Evolutionary conservation across 169 alveolate genomes (phyloP).

Genomic region (Eimeria tenella): DNA sequence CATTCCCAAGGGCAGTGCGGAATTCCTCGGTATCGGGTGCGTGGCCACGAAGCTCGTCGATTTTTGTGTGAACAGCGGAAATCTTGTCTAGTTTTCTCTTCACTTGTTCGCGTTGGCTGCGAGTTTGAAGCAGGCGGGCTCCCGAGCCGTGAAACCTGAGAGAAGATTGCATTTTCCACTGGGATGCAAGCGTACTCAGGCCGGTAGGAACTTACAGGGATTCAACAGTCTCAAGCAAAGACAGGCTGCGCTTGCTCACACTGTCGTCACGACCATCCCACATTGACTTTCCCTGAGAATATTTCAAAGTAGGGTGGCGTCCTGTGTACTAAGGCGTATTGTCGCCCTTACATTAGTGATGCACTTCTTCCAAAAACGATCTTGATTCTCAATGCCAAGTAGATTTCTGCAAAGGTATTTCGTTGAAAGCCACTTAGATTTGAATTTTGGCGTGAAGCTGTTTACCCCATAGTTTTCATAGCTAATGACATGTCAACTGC

Average conservation of each 20-base stretch:
- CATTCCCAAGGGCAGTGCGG: constrained; percentile 60
- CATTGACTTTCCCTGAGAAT: constrained; percentile 42
- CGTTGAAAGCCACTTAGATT: not conserved
- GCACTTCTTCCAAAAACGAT: constrained; percentile 61
- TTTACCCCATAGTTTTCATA: constrained; percentile 77
- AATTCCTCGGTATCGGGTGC: constrained; percentile 69
- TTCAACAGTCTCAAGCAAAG: constrained; percentile 52
- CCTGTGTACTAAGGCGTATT: not conserved
- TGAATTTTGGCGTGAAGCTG: not conserved
- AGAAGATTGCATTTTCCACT: not conserved
- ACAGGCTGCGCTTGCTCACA: constrained; percentile 69
- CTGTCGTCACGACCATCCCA: constrained; percentile 69
- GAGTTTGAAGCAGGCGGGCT: constrained; percentile 70
- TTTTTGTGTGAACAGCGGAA: constrained; percentile 60
- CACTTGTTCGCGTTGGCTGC: constrained; percentile 74
- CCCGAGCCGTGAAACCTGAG: constrained; percentile 62
- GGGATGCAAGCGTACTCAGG: not conserved
- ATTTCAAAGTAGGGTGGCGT: not conserved
- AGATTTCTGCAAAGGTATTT: constrained; percentile 21
- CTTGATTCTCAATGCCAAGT: constrained; percentile 68
- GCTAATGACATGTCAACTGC: constrained; percentile 73
- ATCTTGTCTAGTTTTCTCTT: constrained; percentile 65
- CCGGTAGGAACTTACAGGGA: constrained; percentile 29
- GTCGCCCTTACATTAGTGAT: constrained; percentile 26
- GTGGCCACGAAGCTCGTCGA: constrained; percentile 70